A percentile compares a stretch with the other conserved stretches of the same genome.
phyloP scores from a whole-genome alignment of 2,329 filamentous ascomycete genomes.

The Diplodia scrobiculata region DNA sequence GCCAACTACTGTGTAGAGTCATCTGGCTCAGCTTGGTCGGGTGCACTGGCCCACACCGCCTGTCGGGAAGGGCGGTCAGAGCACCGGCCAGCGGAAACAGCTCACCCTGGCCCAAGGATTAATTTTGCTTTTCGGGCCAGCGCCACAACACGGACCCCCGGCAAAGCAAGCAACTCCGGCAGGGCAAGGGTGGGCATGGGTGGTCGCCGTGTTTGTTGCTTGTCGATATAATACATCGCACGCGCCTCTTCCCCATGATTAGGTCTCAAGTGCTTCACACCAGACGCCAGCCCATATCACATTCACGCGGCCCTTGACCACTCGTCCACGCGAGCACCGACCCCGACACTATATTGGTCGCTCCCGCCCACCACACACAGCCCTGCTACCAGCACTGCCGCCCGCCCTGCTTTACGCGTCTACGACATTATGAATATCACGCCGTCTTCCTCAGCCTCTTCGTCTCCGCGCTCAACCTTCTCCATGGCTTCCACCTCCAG shows the following conservation, averaged over 20 bases:
- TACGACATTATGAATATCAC: constrained; percentile 24
- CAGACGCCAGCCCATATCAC: constrained; percentile 19
- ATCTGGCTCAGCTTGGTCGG: not conserved
- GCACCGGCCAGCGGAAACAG: not conserved
- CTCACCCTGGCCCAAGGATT: not conserved
- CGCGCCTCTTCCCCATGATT: constrained; percentile 22
- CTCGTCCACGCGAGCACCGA: constrained; percentile 5
- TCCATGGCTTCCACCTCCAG: constrained; percentile 41
- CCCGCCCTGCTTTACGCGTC: constrained; percentile 9
- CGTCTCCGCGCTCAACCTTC: constrained; percentile 42
- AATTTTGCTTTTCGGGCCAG: constrained; percentile 1
- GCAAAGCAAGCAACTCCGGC: not conserved
- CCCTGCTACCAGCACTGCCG: not conserved
- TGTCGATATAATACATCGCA: constrained; percentile 15
- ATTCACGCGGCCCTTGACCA: constrained; percentile 15
- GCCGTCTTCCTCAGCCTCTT: constrained; percentile 36
- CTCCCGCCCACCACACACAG: not conserved
- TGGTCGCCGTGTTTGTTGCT: not conserved
- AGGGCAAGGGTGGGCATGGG: constrained; percentile 17
- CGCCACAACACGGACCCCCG: not conserved
- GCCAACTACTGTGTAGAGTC: constrained; percentile 2
- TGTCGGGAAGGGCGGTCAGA: not conserved
- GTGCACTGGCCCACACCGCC: no score
- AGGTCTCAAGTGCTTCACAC: not conserved
- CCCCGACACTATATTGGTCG: constrained; percentile 15